Base-by-base conservation (phyloP, 345 rosid species). In the Camelina hispida region DNA sequence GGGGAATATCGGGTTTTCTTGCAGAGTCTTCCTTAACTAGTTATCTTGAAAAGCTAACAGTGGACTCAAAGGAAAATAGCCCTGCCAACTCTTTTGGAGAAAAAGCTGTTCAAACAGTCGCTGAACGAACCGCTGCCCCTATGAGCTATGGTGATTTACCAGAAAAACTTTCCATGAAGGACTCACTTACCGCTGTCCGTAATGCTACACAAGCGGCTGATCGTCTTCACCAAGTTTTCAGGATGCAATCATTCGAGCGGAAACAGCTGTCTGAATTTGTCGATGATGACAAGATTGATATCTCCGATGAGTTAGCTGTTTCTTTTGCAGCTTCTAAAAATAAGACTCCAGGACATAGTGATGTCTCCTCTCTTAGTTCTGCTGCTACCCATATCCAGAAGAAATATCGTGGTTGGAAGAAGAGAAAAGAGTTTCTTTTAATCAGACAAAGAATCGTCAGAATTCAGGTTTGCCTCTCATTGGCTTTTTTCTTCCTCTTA, bases 161-260 rank as follows among this genome's bases (percentile, higher is more conserved):
- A 35, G 94, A 89, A 62, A 87, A 32, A 18, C 82, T 89, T 18
- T 91, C 91, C 66, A 68, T 91, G 83, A 88, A 87, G 85, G 96
- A 91, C 79, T 91, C 97, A n/a, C 84, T 93, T 18, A 85, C 90
- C 48, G 97, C 97, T 20, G 84, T 91, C 63, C 82, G 88, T 65
- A 93, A 93, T 82, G 97, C 98, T 55, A 91, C 97, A 53, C 98
- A 93, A 81, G 98, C 98, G 66, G 97, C 97, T 74, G 84, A 79
- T 72, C 91, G 93, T 22, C 88, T 93, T 74, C 80, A 89, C 72
- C 97, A 87, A 83, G 84, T 89, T 35, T 89, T 89, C 81, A 85
- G 97, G 80, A 80, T 91, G 86, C 97, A 89, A 48, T 91, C 96
- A 35, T 93, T 93, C 79, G 94, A 87, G 70, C 66, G 80, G 85